Evolutionary conservation across 1,284 basidiomycete genomes (phyloP).

Genomic region (Sporisorium reilianum): DNA sequence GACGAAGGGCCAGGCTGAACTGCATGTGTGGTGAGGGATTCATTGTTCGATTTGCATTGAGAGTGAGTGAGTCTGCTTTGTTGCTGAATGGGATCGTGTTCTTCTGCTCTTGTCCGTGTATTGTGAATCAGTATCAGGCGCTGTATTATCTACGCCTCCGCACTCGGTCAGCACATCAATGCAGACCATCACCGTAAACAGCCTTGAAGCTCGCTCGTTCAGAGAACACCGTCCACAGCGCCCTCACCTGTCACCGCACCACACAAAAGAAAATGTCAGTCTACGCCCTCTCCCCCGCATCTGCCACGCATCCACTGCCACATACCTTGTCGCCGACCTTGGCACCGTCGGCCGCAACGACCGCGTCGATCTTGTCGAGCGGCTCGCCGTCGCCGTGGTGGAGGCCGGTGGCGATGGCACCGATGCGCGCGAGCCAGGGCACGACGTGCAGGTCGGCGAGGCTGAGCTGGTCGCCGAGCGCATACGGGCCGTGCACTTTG

Average conservation of each 20-base stretch:
- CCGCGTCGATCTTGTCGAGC: conserved; percentile 6
- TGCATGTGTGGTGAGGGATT: not conserved
- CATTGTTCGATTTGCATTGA: not conserved
- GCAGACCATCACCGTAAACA: conserved; percentile 51
- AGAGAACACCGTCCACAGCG: conserved; percentile 36
- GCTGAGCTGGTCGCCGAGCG: conserved; percentile 80
- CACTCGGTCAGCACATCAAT: conserved; percentile 18
- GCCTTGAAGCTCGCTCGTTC: conserved; percentile 38
- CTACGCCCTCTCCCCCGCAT: too few species aligned
- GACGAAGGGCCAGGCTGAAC: not conserved
- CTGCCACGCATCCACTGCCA: too few species aligned
- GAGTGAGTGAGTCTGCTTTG: not conserved
- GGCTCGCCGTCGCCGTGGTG: not conserved
- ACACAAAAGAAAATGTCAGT: not conserved
- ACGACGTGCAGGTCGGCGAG: conserved; percentile 83
- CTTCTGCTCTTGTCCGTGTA: too few species aligned
- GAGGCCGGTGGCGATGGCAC: conserved; percentile 16
- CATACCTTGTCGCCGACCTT: conserved; percentile 28
- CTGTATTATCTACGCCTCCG: too few species aligned
- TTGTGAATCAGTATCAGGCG: not conserved
- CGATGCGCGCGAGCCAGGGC: conserved; percentile 77
- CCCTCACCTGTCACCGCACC: not conserved
- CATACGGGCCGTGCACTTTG: conserved; percentile 79
- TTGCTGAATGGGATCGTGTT: too few species aligned
- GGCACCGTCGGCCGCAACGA: conserved; percentile 6